Base-by-base conservation (phyloP, 352 stramenopile genomes). In the Pythium rhizo-oryzae region DNA sequence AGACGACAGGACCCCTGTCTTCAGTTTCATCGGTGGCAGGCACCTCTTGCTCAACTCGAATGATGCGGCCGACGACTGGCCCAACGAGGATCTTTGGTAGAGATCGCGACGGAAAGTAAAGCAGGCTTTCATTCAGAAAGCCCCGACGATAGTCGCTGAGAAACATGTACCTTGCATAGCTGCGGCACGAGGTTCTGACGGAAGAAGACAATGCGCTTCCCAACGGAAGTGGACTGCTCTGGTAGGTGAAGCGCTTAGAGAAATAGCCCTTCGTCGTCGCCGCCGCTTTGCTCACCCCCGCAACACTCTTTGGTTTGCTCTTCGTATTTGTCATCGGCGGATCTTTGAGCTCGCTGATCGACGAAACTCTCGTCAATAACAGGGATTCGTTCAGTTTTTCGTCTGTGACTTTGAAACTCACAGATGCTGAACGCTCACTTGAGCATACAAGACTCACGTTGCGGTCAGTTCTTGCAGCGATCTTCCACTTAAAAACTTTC, bases 191-290 rank as follows among this genome's bases (percentile, higher is more conserved):
- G 4, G 37, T 24, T 24, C 35, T 8, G 23, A 0, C 33, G 54
- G 52, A 7, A 72, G 59, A 0, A 43, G 46, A 8, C 28, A 24
- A 54, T 12, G 24, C 4, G 13, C 13, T 19, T 35, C 25, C 21
- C 1, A 41, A 59, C n/a, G 70, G 19, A 15, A 67, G 46, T 19
- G 53, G 68, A 21, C 67, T 61, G 44, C 74, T 90, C 9, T 75
- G 56, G 51, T 91, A 92, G 6, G 80, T 83, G 67, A 89, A 94
- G 12, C 86, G 75, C 44, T 92, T 92, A 11, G 86, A 92, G 50
- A 94, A 91, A 49, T 84, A 64, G 0, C 85, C 85, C 60, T 83
- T 90, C 9, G 79, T 47, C 21, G 55, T 53, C 41, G 61, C 23
- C 21, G 11, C 50, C 11, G 24, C 4, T 8, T 33, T 41, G 12